Base-by-base conservation (phyloP, 176 grass and related monocot species). In the Melocanna baccifera region DNA sequence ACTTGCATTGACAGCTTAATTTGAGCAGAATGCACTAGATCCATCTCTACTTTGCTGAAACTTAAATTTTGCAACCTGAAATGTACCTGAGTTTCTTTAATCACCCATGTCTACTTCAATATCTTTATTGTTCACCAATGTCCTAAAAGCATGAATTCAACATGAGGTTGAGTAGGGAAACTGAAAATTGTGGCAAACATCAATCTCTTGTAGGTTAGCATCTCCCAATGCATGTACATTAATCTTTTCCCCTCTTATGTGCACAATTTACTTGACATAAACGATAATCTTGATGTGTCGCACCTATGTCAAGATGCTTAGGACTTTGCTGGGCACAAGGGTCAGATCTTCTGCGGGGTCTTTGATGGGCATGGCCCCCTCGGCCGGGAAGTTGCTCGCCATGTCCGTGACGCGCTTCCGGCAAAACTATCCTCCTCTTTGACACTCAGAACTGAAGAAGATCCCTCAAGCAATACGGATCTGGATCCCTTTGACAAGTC, bases 291-390 rank as follows among this genome's bases (percentile, higher is more conserved):
- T 78, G 53, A 67, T 88, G 37, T 34, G 20, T 20, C 18, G 0
- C 23, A 45, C 74, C 34, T 64, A 22, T 61, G 1, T 76, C 69
- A 83, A 75, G 71, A 45, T 88, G 62, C 43, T 84, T 74, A 96
- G 93, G 90, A 85, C 23, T 92, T 91, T 76, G 86, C 71, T 59
- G 94, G 86, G 48, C 84, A 81, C 9, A 77, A 93, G 63, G 86
- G 75, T 22, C 81, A 81, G 23, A 80, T 93, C 69, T 93, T 96
- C 73, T 91, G 88, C 8, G 91, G 91, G 2, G 80, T 89, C 15
- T 93, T 93, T 43, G 94, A 96, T 67, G 94, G 94, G 2, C 94
- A 96, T 45, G 94, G 91, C 34, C 91, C 86, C 9, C 85, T 57
- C 14, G 91, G 94, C 62, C 78, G 92, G 30, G 86, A 91, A 71